These are phyloP conservation scores for Pyrus pyrifolia DNA, from an alignment of 306 rosid species.

Conservation along the genomic window DNA sequence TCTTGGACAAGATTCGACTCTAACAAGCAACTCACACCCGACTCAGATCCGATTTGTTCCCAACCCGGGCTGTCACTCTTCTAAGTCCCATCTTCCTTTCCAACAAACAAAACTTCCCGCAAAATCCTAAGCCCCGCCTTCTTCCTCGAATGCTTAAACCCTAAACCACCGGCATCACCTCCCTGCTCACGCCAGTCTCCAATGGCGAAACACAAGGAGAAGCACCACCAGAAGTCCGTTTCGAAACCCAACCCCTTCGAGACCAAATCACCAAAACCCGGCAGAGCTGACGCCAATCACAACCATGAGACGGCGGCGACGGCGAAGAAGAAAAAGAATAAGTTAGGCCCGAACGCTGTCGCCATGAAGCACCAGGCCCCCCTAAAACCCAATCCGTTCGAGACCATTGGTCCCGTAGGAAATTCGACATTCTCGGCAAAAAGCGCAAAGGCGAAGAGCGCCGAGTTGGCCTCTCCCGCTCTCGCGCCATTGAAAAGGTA, in stretches of 20 bases:
- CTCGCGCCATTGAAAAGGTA: conserved; percentile 60
- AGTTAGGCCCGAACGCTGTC: conserved; percentile 41
- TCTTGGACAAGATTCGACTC: no score
- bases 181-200: neutral
- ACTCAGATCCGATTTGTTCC: neutral
- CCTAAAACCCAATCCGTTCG: conserved; percentile 58
- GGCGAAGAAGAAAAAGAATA: conserved; percentile 47
- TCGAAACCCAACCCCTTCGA: conserved; percentile 53
- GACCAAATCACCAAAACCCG: conserved; percentile 11
- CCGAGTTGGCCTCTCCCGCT: conserved; percentile 72
- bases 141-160: conserved; percentile 5
- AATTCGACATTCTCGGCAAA: conserved; percentile 72
- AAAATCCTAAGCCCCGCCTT: conserved; percentile 17
- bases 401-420: conserved; percentile 71
- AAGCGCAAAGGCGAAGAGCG: conserved; percentile 82
- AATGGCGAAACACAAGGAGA: conserved; percentile 37
- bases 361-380: conserved; percentile 60
- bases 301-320: neutral
- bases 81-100: neutral
- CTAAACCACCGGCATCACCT: neutral
- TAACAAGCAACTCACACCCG: neutral
- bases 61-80: neutral
- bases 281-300: neutral
- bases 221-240: conserved; percentile 31
- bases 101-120: neutral